Evolutionary conservation across 2,329 filamentous ascomycete genomes (phyloP).

Genomic region (Aspergillus oerlinghausenensis): DNA sequence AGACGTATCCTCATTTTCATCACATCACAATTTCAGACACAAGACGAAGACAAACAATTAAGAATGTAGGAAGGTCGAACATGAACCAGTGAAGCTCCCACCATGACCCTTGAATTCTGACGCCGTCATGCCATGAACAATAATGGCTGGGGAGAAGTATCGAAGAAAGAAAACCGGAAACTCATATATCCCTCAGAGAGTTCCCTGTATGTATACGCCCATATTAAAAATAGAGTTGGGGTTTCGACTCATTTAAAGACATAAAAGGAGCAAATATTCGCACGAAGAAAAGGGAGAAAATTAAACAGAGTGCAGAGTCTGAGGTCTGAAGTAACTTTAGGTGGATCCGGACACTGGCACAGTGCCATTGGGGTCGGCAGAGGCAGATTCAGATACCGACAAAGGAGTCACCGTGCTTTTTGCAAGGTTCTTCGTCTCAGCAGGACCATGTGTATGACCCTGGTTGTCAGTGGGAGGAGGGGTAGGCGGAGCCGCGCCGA

Average conservation of each 20-base stretch:
- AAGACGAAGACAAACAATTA: slow-evolving; percentile 17
- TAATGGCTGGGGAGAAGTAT: slow-evolving; percentile 17
- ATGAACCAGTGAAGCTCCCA: slow-evolving; percentile 13
- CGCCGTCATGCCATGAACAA: slow-evolving; percentile 31
- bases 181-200: slow-evolving; percentile 27
- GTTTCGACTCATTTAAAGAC: slow-evolving; percentile 15
- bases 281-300: slow-evolving; percentile 16
- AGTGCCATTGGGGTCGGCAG: slow-evolving; percentile 21
- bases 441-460: slow-evolving; percentile 50
- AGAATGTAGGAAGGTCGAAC: slow-evolving; percentile 6
- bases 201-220: slow-evolving; percentile 37
- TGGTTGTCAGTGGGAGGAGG: slow-evolving; percentile 65
- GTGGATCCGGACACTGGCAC: slow-evolving; percentile 23
- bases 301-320: slow-evolving; percentile 1
- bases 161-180: slow-evolving; percentile 20
- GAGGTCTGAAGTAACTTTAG: slow-evolving; percentile 9
- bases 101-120: slow-evolving; percentile 22
- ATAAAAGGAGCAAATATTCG: slow-evolving; percentile 18
- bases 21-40: slow-evolving; percentile 14
- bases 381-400: slow-evolving; percentile 27
- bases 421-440: slow-evolving; percentile 32
- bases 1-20: slow-evolving; percentile 22
- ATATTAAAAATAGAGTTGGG: slow-evolving; percentile 29
- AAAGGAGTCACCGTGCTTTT: slow-evolving; percentile 32
- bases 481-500: slow-evolving; percentile 58